phyloP scores from a whole-genome alignment of 441 rosid genomes.

The Erodium moschatum region DNA sequence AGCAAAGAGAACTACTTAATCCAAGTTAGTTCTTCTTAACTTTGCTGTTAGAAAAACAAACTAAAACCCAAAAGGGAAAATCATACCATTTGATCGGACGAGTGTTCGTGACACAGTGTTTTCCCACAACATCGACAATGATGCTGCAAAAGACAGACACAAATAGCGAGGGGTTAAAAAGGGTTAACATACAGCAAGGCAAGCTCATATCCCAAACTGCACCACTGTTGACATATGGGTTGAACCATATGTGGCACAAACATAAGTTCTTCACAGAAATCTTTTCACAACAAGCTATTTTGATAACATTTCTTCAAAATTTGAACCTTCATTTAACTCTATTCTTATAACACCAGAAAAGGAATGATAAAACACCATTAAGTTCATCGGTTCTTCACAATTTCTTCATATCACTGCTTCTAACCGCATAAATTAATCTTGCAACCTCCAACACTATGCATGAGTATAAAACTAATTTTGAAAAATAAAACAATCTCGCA shows the following conservation, averaged over 20 bases:
- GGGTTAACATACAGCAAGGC: neutral
- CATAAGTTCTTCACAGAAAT: neutral
- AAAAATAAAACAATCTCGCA: too few relatives aligned
- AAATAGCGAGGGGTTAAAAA: neutral
- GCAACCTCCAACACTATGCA: neutral
- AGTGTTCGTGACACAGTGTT: slow-evolving; percentile 64
- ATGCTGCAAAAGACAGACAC: slow-evolving; percentile 11
- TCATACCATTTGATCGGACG: slow-evolving; percentile 59
- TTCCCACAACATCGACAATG: slow-evolving; percentile 60
- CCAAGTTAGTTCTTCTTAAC: neutral
- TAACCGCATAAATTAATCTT: neutral
- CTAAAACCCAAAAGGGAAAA: neutral
- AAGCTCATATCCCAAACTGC: neutral
- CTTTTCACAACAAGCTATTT: neutral
- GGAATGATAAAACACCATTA: neutral
- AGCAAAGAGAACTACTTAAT: slow-evolving; percentile 11
- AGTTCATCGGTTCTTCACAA: neutral
- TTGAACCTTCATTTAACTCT: neutral
- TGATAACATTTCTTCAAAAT: too few relatives aligned
- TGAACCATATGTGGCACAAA: neutral
- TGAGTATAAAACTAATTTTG: neutral
- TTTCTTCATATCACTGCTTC: neutral
- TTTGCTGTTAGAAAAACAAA: neutral
- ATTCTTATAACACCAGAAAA: neutral
- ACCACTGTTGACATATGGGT: neutral